These are phyloP conservation scores for Berkeleyomyces rouxiae DNA, from an alignment of 2,329 filamentous ascomycete genomes.

Conservation along the genomic window DNA sequence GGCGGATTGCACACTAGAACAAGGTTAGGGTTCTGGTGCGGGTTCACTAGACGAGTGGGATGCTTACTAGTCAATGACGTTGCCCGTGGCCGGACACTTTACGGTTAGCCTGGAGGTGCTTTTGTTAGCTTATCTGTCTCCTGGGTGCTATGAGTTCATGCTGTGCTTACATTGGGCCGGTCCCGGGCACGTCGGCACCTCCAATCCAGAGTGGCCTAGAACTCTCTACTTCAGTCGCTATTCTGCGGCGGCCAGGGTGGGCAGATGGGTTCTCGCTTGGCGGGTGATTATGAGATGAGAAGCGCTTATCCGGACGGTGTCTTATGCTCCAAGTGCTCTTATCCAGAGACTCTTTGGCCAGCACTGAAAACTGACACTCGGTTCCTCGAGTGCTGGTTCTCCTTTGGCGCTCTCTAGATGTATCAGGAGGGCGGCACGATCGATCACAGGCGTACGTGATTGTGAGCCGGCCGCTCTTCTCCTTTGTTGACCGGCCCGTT, in stretches of 20 bases:
- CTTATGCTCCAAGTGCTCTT: not conserved
- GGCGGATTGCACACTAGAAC: constrained; percentile 19
- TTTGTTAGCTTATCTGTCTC: not conserved
- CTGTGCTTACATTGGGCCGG: constrained; percentile 29
- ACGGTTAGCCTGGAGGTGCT: constrained; percentile 28
- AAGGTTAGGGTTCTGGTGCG: not conserved
- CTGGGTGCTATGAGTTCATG: not conserved
- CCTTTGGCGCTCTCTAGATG: not conserved
- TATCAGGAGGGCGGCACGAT: not conserved
- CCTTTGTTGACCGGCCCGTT: not conserved
- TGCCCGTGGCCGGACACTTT: constrained; percentile 36
- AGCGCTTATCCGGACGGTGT: not conserved
- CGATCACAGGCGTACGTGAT: not conserved
- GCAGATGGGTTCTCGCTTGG: not conserved
- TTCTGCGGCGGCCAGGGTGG: not conserved
- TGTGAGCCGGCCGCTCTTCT: not conserved
- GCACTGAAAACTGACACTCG: not conserved
- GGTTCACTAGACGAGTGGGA: not conserved
- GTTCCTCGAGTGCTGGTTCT: not conserved
- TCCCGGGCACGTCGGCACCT: constrained; percentile 20
- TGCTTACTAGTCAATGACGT: constrained; percentile 33
- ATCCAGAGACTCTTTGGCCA: not conserved
- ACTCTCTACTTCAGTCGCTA: not conserved
- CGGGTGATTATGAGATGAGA: not conserved
- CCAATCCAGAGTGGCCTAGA: constrained; percentile 17